Percentiles rank a stretch among this genome's conserved stretches.
These are phyloP conservation scores for Passalora sequoiae DNA, from an alignment of 2,329 filamentous ascomycete species.

Conservation along the genomic window DNA sequence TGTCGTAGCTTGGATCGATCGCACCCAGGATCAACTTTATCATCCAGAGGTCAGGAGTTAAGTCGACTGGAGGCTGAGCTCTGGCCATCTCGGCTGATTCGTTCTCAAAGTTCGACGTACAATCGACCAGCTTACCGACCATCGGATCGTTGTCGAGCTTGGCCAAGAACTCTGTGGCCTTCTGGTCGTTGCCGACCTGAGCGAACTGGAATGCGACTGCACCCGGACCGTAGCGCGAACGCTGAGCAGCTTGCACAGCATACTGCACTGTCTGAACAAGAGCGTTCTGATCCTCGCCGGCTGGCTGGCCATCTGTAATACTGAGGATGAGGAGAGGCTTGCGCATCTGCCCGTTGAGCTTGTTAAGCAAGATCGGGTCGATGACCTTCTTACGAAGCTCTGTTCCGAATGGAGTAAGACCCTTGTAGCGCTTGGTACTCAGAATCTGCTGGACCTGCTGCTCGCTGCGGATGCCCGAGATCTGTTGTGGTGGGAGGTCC, in stretches of 20 bases:
- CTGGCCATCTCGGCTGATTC: slow-evolving; percentile 62
- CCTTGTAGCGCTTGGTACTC: slow-evolving; percentile 56
- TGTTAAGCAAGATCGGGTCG: slow-evolving; percentile 54
- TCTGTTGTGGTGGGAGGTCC: slow-evolving; percentile 41
- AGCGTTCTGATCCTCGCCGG: slow-evolving; percentile 54
- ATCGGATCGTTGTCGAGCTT: slow-evolving; percentile 60
- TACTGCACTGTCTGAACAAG: slow-evolving; percentile 55
- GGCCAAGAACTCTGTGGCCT: slow-evolving; percentile 58
- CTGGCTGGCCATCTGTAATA: slow-evolving; percentile 62
- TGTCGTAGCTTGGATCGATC: slow-evolving; percentile 61
- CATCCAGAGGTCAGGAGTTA: slow-evolving; percentile 62
- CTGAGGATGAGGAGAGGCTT: slow-evolving; percentile 63
- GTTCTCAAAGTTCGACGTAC: slow-evolving; percentile 65
- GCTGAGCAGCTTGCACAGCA: slow-evolving; percentile 48
- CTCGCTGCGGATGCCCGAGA: slow-evolving; percentile 53
- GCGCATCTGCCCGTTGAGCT: slow-evolving; percentile 51
- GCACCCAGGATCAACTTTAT: slow-evolving; percentile 63
- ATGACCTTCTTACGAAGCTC: slow-evolving; percentile 59
- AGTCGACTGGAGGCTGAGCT: slow-evolving; percentile 56
- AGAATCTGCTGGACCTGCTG: slow-evolving; percentile 57
- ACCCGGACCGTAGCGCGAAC: slow-evolving; percentile 48
- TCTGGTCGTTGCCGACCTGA: slow-evolving; percentile 62
- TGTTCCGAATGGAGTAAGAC: slow-evolving; percentile 62
- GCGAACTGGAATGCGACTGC: slow-evolving; percentile 64
- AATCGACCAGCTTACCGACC: slow-evolving; percentile 60